A percentile compares a stretch with the other conserved stretches of the same genome.
Conservation (phyloP, 2,329 filamentous ascomycete genomes). For the Pseudocercospora musae region DNA sequence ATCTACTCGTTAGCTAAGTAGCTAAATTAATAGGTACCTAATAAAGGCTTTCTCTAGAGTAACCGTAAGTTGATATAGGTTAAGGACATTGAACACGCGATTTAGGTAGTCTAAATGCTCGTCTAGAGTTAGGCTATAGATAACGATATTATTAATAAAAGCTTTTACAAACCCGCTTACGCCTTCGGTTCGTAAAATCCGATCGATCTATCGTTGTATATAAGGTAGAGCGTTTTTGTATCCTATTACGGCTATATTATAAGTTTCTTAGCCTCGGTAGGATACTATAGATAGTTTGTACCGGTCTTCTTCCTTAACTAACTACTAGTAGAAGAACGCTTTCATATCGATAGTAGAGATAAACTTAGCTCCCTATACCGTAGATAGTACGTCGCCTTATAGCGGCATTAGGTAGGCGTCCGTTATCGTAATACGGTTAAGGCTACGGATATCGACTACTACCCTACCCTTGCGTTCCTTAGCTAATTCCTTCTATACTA, state of each 20-base stretch:
- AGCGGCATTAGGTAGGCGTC: not conserved
- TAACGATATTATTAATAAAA: too few relatives aligned
- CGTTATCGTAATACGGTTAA: not conserved
- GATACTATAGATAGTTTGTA: not conserved
- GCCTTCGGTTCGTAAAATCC: too few relatives aligned
- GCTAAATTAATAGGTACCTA: too few relatives aligned
- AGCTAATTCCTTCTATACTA: not conserved
- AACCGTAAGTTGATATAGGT: too few relatives aligned
- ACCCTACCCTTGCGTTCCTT: not conserved
- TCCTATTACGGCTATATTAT: not conserved
- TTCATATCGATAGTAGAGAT: not conserved
- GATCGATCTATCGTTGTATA: too few relatives aligned
- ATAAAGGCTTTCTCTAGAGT: too few relatives aligned
- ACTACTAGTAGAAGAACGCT: not conserved
- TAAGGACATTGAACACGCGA: too few relatives aligned
- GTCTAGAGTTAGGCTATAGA: too few relatives aligned
- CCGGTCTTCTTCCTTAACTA: not conserved
- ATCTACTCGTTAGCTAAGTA: too few relatives aligned
- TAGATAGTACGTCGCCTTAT: not conserved
- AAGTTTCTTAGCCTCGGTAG: not conserved
- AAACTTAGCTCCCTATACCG: not conserved
- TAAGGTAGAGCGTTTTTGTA: not conserved
- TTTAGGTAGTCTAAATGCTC: too few relatives aligned
- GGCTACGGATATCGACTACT: not conserved
- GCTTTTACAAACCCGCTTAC: too few relatives aligned